Conservation (phyloP, 441 rosid species). For the Lepidium campestre region DNA sequence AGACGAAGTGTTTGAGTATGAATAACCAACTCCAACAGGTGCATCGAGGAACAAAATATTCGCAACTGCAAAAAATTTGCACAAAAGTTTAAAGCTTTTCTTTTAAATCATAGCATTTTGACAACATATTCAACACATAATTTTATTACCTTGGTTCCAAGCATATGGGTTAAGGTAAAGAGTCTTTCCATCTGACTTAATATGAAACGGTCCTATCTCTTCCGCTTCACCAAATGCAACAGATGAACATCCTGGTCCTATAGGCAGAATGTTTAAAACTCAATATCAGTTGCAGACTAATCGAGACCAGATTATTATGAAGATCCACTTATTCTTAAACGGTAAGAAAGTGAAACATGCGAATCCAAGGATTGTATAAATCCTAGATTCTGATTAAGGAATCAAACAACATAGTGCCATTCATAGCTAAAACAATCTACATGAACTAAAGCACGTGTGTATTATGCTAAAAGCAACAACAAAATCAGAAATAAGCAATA, state of each 20-base stretch:
- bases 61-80: conserved; percentile 48
- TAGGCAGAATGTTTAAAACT: neutral
- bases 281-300: neutral
- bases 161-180: conserved; percentile 78
- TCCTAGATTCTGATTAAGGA: neutral
- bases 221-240: conserved; percentile 87
- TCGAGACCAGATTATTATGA: neutral
- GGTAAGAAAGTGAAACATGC: neutral
- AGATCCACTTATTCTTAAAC: neutral
- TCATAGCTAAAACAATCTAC: neutral
- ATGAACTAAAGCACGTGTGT: neutral
- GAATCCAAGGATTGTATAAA: neutral
- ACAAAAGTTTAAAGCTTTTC: neutral
- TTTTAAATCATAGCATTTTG: neutral
- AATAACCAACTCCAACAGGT: conserved; percentile 90
- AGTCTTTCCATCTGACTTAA: conserved; percentile 63
- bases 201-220: conserved; percentile 92
- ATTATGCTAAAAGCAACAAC: neutral
- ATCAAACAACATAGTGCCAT: neutral
- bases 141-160: conserved; percentile 75
- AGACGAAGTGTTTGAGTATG: conserved; percentile 81
- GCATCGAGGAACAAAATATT: conserved; percentile 82
- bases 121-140: neutral
- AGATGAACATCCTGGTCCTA: conserved; percentile 97
- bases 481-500: neutral